Evolutionary conservation across 1,139 yeast genomes (phyloP).

Genomic region (Diutina mesorugosa): DNA sequence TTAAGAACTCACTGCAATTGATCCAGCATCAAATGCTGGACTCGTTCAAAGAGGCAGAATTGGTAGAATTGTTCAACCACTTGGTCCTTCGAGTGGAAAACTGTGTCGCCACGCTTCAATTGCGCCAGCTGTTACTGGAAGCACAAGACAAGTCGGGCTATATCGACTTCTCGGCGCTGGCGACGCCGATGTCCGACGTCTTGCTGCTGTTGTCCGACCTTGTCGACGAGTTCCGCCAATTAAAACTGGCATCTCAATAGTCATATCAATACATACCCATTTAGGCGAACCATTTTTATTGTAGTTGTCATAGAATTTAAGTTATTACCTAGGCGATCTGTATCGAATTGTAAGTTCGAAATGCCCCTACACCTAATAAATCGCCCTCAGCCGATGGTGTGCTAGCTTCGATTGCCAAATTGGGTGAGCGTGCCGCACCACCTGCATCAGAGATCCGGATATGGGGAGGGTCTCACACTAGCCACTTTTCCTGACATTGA

Average conservation of each 20-base stretch:
- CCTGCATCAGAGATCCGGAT: no score
- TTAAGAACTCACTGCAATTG: background rate
- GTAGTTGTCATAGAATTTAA: no score
- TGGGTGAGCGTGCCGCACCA: no score
- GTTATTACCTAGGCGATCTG: no score
- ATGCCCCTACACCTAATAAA: no score
- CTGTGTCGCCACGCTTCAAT: slow-evolving; percentile 24
- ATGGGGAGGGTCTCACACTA: no score
- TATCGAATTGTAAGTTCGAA: no score
- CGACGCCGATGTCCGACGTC: background rate
- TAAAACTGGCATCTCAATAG: background rate
- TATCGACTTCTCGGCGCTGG: background rate
- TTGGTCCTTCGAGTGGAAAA: slow-evolving; percentile 45
- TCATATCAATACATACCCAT: no score
- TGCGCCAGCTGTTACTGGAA: slow-evolving; percentile 6
- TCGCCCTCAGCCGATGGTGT: no score
- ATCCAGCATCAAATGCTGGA: background rate
- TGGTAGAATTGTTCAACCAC: slow-evolving; percentile 42
- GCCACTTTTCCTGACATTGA: no score
- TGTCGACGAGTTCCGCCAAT: background rate
- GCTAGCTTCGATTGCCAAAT: no score
- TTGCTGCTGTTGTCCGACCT: background rate
- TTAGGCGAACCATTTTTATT: no score
- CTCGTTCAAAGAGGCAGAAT: background rate
- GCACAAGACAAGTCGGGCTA: slow-evolving; percentile 9